Conservation (phyloP, 192 early-diverging fungal species). For the Mortierella claussenii region DNA sequence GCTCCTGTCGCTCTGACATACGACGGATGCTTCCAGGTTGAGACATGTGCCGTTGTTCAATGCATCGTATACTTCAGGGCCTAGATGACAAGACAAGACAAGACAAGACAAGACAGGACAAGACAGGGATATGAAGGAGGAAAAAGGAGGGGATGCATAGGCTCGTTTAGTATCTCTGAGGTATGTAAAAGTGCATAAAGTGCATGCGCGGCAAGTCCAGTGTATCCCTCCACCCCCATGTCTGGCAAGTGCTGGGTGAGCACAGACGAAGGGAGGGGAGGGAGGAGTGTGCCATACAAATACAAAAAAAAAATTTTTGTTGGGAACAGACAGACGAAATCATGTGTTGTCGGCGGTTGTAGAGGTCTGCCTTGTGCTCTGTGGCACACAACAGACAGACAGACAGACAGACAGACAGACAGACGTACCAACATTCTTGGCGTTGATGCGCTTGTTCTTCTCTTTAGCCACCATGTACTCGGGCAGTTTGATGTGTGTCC, state of each 20-base stretch:
- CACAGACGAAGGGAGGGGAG: too few relatives aligned
- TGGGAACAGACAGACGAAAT: neutral
- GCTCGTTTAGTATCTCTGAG: too few relatives aligned
- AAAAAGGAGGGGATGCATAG: too few relatives aligned
- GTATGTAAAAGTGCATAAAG: too few relatives aligned
- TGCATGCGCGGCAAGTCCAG: too few relatives aligned
- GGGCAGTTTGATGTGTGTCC: constrained; percentile 87
- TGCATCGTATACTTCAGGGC: constrained; percentile 46
- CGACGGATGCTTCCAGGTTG: constrained; percentile 83
- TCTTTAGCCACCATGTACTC: constrained; percentile 87
- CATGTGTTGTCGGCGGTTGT: neutral
- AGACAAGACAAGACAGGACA: neutral
- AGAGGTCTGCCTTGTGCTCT: too few relatives aligned
- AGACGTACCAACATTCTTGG: constrained; percentile 48
- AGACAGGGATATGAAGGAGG: neutral
- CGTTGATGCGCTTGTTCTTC: constrained; percentile 64
- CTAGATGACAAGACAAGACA: constrained; percentile 8
- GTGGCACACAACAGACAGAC: neutral
- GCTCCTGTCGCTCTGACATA: constrained; percentile 83
- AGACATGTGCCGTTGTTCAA: constrained; percentile 65
- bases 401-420: too few relatives aligned
- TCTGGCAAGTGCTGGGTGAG: too few relatives aligned
- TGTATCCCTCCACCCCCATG: too few relatives aligned
- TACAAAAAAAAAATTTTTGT: neutral
- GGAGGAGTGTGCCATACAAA: neutral